Base-by-base conservation (phyloP, 2,329 filamentous ascomycete genomes). In the Fusarium globosum region DNA sequence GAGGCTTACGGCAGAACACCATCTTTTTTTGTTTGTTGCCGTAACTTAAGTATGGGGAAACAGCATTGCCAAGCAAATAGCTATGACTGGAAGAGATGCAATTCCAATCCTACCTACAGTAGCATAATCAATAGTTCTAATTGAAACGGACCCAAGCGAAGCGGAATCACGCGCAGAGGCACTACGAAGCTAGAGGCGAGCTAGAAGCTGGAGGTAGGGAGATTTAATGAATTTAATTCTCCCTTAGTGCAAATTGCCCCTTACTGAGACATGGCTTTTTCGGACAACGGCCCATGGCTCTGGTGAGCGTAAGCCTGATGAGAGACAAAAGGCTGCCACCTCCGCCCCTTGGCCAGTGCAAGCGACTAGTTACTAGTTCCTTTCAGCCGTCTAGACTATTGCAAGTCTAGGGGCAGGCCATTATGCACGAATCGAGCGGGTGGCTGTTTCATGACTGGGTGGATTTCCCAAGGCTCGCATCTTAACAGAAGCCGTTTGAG, bases 1-100 rank as follows among this genome's bases (percentile, higher is more conserved):
- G 59, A 70, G 66, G 71, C 71, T 73, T 68, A 72, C 58, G n/a
- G 48, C 39, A 69, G 45, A 64, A 72, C 71, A 73, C 71, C 70
- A 55, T 64, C 66, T 66, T 36, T 39, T 51, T 57, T 41, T 56
- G 42, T 36, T 49, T 42, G 55, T 30, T 45, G 21, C 20, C 30
- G 26, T 13, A 30, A 48, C 45, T 30, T 30, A 11, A 51, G 23
- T 39, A 61, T 26, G 35, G 46, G 35, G 28, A 39, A 63, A 48
- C 41, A 58, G n/a, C n/a, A 60, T 38, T 21, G 42, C 51, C 39
- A 65, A 61, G 43, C 60, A 43, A 55, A 39, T 43, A 48, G 43
- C 16, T 21, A 39, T 49, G 18, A 42, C 26, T 45, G n/a, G 49
- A 36, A 41, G 45, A 53, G 30, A 56, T 52, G 28, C n/a, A 48